These are phyloP conservation scores for Pyrus bretschneideri DNA, from an alignment of 306 rosid genomes.

Conservation along the genomic window DNA sequence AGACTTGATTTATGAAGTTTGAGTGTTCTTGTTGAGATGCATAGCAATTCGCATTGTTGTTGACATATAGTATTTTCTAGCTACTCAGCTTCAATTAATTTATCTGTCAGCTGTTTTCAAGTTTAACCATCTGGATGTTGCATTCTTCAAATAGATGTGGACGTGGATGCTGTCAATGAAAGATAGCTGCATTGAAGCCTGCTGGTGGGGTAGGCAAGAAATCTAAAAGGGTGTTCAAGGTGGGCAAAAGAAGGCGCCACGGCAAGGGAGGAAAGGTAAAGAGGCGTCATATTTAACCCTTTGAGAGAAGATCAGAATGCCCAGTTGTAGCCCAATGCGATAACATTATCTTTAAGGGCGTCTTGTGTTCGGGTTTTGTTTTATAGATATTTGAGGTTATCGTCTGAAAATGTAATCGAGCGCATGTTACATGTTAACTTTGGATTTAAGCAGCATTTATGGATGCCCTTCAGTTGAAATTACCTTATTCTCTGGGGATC, in stretches of 20 bases:
- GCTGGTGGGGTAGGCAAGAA: constrained; percentile 72
- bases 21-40: not conserved
- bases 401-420: not conserved
- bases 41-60: not conserved
- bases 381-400: not conserved
- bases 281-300: constrained; percentile 49
- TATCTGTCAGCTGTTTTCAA: not conserved
- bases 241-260: constrained; percentile 60
- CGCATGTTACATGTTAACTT: not conserved
- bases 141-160: constrained; percentile 42
- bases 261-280: constrained; percentile 54
- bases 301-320: not conserved
- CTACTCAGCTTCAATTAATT: not conserved
- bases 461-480: not conserved
- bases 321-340: not conserved
- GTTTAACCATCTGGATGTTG: not conserved
- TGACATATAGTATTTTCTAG: not conserved
- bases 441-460: not conserved
- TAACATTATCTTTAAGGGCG: not conserved
- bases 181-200: constrained; percentile 47
- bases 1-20: not conserved
- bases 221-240: constrained; percentile 55
- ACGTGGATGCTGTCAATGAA: constrained; percentile 45
- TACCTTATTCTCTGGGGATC: not conserved
- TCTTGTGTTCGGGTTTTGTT: not conserved